Evolutionary conservation across 2,329 filamentous ascomycete species (phyloP).

Genomic region (Colletotrichum cuscutae): DNA sequence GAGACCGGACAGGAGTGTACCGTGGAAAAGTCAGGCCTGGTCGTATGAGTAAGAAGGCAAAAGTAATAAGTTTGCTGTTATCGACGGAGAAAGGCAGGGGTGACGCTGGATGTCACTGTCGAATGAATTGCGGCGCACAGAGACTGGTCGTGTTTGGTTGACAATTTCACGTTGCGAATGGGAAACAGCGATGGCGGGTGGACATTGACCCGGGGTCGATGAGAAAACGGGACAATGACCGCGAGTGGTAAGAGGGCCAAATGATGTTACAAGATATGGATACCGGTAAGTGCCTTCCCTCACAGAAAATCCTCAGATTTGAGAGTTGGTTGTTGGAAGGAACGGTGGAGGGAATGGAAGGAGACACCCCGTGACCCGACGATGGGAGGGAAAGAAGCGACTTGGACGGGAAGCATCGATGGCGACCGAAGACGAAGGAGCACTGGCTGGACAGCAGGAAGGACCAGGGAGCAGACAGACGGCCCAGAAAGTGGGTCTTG

Average conservation of each 20-base stretch:
- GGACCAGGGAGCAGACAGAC: background rate
- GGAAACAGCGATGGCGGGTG: background rate
- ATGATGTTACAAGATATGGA: background rate
- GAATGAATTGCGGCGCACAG: background rate
- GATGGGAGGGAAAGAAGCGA: background rate
- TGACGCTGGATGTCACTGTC: slow-evolving; percentile 5
- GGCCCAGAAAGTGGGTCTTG: background rate
- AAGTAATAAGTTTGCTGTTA: background rate
- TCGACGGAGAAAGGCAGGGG: slow-evolving; percentile 10
- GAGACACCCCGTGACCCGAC: background rate
- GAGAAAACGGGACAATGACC: background rate
- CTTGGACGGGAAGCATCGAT: background rate
- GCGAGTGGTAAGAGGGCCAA: background rate
- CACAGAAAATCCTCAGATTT: background rate
- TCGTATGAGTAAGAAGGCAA: slow-evolving; percentile 27
- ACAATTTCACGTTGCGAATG: background rate
- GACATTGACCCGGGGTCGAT: background rate
- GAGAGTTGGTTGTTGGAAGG: background rate
- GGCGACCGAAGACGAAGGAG: background rate
- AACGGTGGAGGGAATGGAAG: background rate
- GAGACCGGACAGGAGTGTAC: background rate
- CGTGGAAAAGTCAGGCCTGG: background rate
- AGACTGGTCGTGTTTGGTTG: background rate
- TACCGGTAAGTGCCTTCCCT: background rate
- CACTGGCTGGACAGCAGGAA: background rate